Percentiles rank a stretch among this genome's conserved stretches.
Evolutionary conservation across 1,284 basidiomycete genomes (phyloP).

Genomic region (Uromyces viciae-fabae): DNA sequence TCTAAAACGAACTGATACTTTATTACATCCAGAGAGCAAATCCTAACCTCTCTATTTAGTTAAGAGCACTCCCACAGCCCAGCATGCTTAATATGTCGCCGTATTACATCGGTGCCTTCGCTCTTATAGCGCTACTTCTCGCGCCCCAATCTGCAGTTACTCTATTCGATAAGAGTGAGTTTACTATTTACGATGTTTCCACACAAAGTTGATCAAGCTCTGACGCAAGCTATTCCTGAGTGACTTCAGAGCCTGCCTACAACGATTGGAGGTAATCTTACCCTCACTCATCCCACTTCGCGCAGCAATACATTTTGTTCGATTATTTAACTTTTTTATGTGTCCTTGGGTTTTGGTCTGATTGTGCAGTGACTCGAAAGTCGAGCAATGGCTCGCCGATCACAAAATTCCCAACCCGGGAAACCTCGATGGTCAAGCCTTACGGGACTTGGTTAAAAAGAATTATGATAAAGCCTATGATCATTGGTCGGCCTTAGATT

Average conservation of each 20-base stretch:
- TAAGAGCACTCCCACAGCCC: no score
- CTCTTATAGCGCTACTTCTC: constrained; percentile 20
- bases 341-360: background rate
- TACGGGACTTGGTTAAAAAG: constrained; percentile 50
- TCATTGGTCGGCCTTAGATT: constrained; percentile 43
- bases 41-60: no score
- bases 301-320: background rate
- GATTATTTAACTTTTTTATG: background rate
- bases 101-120: background rate
- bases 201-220: background rate
- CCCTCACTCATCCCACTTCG: background rate
- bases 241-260: constrained; percentile 34
- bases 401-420: constrained; percentile 64
- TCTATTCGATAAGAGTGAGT: constrained; percentile 38
- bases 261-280: constrained; percentile 38
- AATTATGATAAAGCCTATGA: constrained; percentile 49
- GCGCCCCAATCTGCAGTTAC: constrained; percentile 1
- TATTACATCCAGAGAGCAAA: no score
- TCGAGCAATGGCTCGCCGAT: constrained; percentile 68
- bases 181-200: background rate
- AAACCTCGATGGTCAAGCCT: constrained; percentile 50
- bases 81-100: background rate
- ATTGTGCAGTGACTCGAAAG: constrained; percentile 54
- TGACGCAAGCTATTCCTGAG: background rate
- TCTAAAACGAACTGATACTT: no score